Evolutionary conservation across 495 filamentous ascomycete species (phyloP).

Genomic region (Beverwykella pulmonaria): DNA sequence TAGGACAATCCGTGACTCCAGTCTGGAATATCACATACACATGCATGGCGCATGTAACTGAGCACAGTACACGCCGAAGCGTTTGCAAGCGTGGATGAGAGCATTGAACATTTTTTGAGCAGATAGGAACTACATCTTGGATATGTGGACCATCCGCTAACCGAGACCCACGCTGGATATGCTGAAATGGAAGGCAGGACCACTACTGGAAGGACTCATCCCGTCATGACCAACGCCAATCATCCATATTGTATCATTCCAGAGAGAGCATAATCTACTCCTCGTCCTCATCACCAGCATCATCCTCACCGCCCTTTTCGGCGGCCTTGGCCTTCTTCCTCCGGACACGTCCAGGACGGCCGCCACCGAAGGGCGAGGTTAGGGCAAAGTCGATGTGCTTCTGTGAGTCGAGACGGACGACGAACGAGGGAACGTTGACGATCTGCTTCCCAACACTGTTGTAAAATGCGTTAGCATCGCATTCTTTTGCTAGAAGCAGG

Average conservation of each 20-base stretch:
- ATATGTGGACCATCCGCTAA: constrained; percentile 10
- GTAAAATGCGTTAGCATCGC: constrained; percentile 1
- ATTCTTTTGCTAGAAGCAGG: not conserved
- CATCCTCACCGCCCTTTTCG: constrained; percentile 83
- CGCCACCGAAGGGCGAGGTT: constrained; percentile 95
- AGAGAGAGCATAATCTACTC: constrained; percentile 58
- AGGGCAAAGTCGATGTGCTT: constrained; percentile 99
- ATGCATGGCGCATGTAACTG: too few species aligned
- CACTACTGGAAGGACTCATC: constrained; percentile 8
- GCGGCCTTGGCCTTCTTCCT: constrained; percentile 99
- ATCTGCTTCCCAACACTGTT: constrained; percentile 96
- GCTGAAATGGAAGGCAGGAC: constrained; percentile 10
- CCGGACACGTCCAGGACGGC: constrained; percentile 91
- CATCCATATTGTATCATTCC: constrained; percentile 11
- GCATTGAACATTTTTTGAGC: constrained; percentile 11
- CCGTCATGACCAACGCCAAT: constrained; percentile 30
- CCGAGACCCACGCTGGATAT: constrained; percentile 12
- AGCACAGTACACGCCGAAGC: not conserved
- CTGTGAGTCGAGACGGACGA: constrained; percentile 99
- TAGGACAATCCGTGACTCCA: too few species aligned
- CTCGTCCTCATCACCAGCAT: constrained; percentile 85
- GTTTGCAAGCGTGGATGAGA: not conserved
- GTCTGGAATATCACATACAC: too few species aligned
- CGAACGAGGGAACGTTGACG: constrained; percentile 98
- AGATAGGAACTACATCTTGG: constrained; percentile 5